phyloP scores from a whole-genome alignment of 73 alveolate genomes.

The Diophrys appendiculata region DNA sequence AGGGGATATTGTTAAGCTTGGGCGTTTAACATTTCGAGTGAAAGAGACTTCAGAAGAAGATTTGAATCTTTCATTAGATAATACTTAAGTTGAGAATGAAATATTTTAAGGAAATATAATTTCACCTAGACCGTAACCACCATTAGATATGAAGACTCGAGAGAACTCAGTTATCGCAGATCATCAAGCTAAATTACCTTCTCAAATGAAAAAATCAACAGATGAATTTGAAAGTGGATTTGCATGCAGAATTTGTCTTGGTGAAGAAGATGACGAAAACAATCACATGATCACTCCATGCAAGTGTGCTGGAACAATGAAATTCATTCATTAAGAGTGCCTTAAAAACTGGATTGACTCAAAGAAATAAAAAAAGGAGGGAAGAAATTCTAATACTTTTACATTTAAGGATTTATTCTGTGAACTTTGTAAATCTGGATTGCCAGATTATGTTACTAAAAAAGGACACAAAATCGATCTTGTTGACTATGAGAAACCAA shows the following conservation, averaged over 20 bases:
- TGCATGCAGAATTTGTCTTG: constrained; percentile 64
- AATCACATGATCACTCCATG: constrained; percentile 74
- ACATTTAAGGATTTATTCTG: constrained; percentile 45
- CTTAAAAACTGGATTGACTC: constrained; percentile 60
- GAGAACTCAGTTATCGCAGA: background rate
- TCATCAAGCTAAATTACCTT: background rate
- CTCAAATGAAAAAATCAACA: background rate
- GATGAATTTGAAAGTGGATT: background rate
- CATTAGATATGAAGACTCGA: background rate
- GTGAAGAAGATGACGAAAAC: constrained; percentile 38
- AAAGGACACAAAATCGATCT: background rate
- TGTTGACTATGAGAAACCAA: background rate
- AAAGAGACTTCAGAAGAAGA: constrained; percentile 38
- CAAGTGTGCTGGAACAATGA: constrained; percentile 75
- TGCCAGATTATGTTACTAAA: constrained; percentile 18
- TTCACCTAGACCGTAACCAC: background rate
- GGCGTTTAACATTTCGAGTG: constrained; percentile 51
- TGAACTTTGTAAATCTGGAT: constrained; percentile 46
- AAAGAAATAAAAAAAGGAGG: constrained; percentile 25
- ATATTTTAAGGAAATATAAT: background rate
- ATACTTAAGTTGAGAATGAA: background rate
- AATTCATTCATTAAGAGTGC: constrained; percentile 59
- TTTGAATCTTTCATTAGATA: background rate
- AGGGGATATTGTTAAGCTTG: constrained; percentile 58
- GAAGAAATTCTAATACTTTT: constrained; percentile 26